phyloP scores from a whole-genome alignment of 768 basidiomycete species.

The Tylopilus felleus region DNA sequence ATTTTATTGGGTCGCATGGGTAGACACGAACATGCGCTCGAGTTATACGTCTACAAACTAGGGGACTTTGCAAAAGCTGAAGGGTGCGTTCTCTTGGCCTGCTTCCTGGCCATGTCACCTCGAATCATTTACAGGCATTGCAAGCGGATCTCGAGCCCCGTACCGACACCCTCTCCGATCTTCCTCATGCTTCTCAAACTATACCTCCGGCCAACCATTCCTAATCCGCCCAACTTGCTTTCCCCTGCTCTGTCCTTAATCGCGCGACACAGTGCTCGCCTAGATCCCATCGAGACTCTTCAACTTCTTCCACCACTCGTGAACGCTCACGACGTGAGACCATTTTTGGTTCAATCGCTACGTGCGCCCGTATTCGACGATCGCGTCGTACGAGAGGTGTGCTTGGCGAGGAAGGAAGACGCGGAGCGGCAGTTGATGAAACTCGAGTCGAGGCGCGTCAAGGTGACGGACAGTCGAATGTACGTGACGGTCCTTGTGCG shows the following conservation, averaged over 20 bases:
- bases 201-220: conserved; percentile 73
- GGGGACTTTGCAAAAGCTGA: conserved; percentile 86
- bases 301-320: conserved; percentile 89
- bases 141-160: conserved; percentile 68
- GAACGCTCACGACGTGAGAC: conserved; percentile 71
- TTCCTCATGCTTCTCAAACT: conserved; percentile 85
- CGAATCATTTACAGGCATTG: conserved; percentile 66
- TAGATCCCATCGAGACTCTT: conserved; percentile 80
- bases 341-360: conserved; percentile 71
- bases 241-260: conserved; percentile 87
- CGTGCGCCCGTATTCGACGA: conserved; percentile 68
- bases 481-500: conserved; percentile 37
- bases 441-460: conserved; percentile 78
- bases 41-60: conserved; percentile 88
- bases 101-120: not conserved
- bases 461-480: conserved; percentile 91
- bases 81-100: conserved; percentile 50
- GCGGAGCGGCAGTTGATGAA: conserved; percentile 68
- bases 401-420: conserved; percentile 75
- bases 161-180: conserved; percentile 53
- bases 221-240: conserved; percentile 55
- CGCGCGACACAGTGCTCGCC: conserved; percentile 72
- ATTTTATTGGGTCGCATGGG: conserved; percentile 87
- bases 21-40: conserved; percentile 91
- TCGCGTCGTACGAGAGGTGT: conserved; percentile 63